These are phyloP conservation scores for Lasiodiplodia citricola DNA, from an alignment of 2,329 filamentous ascomycete species.

Conservation along the genomic window DNA sequence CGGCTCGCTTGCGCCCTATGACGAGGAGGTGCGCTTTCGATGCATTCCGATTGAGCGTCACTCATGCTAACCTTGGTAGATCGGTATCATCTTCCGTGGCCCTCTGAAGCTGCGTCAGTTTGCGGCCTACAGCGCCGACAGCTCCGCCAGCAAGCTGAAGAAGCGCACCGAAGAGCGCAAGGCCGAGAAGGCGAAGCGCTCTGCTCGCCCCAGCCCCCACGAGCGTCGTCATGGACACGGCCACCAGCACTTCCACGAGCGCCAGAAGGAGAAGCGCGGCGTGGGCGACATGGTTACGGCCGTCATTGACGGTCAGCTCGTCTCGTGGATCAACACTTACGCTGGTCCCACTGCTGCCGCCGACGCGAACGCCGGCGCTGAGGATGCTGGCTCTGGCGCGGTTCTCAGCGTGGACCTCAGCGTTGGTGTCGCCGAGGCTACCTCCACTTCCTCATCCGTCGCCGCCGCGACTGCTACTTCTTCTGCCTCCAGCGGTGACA, in stretches of 20 bases:
- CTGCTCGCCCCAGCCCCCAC: constrained; percentile 30
- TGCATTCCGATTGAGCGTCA: not conserved
- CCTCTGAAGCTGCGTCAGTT: constrained; percentile 70
- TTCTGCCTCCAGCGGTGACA: constrained; percentile 31
- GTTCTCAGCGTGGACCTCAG: constrained; percentile 30
- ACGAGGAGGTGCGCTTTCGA: constrained; percentile 68
- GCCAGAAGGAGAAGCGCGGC: constrained; percentile 54
- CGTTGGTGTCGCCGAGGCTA: not conserved
- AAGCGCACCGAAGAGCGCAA: constrained; percentile 39
- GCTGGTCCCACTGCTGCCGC: constrained; percentile 39
- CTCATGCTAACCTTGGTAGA: constrained; percentile 49
- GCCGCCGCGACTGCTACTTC: constrained; percentile 28
- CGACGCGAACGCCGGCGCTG: constrained; percentile 25
- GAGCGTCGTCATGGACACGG: constrained; percentile 48
- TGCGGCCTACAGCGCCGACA: constrained; percentile 68
- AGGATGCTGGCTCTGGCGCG: not conserved
- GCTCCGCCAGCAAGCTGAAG: constrained; percentile 27
- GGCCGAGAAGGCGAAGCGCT: constrained; percentile 30
- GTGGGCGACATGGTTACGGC: constrained; percentile 59
- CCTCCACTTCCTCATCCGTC: not conserved
- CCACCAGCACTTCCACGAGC: constrained; percentile 58
- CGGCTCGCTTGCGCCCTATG: constrained; percentile 69
- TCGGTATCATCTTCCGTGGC: constrained; percentile 75
- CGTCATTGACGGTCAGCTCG: constrained; percentile 62
- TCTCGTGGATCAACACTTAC: constrained; percentile 65